phyloP scores from a whole-genome alignment of 176 grass and related monocot species.

The Pontederia paniculata region DNA sequence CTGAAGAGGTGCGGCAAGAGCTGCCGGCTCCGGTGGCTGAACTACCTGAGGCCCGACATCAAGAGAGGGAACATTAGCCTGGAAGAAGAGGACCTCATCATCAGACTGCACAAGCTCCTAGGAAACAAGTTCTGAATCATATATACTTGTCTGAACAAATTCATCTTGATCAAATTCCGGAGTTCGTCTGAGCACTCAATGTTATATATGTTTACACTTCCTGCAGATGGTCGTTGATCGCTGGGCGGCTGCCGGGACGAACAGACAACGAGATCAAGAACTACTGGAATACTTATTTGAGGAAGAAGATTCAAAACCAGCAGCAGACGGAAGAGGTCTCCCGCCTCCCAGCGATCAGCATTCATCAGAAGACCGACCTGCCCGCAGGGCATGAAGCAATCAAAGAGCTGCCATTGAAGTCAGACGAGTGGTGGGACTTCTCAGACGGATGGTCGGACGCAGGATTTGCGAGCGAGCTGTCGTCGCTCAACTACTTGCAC shows the following conservation, averaged over 20 bases:
- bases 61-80: constrained; percentile 15
- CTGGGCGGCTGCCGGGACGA: constrained; percentile 9
- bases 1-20: constrained; percentile 53
- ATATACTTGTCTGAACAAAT: not conserved
- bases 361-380: too few relatives aligned
- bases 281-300: constrained; percentile 13
- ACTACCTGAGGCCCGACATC: constrained; percentile 14
- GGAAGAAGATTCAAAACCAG: constrained; percentile 15
- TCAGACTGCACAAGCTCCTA: constrained; percentile 20
- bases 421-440: too few relatives aligned
- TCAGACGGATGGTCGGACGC: too few relatives aligned
- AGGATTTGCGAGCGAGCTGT: too few relatives aligned
- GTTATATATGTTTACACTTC: not conserved
- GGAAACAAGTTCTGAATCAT: not conserved
- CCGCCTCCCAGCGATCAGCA: too few relatives aligned
- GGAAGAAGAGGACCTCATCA: constrained; percentile 31
- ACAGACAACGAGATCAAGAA: constrained; percentile 16
- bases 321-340: too few relatives aligned
- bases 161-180: not conserved
- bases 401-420: too few relatives aligned
- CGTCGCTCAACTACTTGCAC: too few relatives aligned
- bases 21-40: constrained; percentile 92
- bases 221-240: constrained; percentile 34
- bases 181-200: too few relatives aligned
- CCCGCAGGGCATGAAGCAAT: too few relatives aligned